Base-by-base conservation (phyloP, 148 eudicot genomes). In the Dysphania ambrosioides region DNA sequence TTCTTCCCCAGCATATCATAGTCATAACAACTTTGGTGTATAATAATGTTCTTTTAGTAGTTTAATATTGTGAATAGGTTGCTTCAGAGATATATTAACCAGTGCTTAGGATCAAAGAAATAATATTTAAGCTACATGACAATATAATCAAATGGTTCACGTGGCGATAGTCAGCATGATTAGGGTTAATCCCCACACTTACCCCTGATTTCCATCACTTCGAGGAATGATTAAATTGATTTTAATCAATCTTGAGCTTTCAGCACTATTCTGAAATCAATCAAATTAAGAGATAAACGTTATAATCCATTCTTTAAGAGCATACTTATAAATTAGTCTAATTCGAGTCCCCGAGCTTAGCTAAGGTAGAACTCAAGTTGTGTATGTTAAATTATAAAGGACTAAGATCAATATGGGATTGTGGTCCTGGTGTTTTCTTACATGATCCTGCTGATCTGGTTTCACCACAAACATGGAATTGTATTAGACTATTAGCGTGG, bases 1-100 rank as follows among this genome's bases (percentile, higher is more conserved):
- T 70, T 65, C 71, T 60, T 66, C 30, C 73, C 68, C 75, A 72
- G 56, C 81, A 68, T 72, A 78, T 23, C 16, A 47, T n/a, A n/a
- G 15, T 47, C 53, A 47, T 47, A 13, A 6, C 53, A 47, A 47
- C 21, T 47, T n/a, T 47, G 53, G 53, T 47, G 53, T 47, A 47
- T 13, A 11, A 15, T 47, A 47, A 13, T 47, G 53, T n/a, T n/a
- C n/a, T n/a, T n/a, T n/a, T n/a, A n/a, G n/a, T n/a, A n/a, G n/a
- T n/a, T n/a, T n/a, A 47, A 47, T 47, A 47, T 47, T 47, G 5
- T 47, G 15, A 47, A 47, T 13, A 47, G 53, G 53, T 47, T 47
- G 21, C 21, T 47, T 47, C 16, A 47, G 53, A 47, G 4, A 47
- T 13, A 16, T 47, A 16, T 47, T 47, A 47, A 47, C 18, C 18